Evolutionary conservation across 2,329 filamentous ascomycete genomes (phyloP).

Genomic region (Elsinoe batatas): DNA sequence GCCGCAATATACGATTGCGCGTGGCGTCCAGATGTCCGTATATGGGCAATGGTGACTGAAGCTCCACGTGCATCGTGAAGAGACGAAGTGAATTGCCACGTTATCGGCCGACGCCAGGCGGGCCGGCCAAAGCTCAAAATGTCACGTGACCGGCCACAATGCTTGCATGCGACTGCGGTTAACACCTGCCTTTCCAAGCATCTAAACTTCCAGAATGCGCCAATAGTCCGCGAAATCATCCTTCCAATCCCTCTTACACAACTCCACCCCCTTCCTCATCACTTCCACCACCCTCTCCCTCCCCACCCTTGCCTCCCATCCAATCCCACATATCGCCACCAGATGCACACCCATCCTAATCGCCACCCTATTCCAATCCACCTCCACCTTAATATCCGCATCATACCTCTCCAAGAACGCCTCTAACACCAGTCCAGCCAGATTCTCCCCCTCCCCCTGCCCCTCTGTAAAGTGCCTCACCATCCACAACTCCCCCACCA

Average conservation of each 20-base stretch:
- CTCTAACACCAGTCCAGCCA: neutral
- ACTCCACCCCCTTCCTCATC: neutral
- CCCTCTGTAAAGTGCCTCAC: neutral
- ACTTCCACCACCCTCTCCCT: neutral
- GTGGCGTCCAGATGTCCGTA: too few species aligned
- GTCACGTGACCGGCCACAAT: too few species aligned
- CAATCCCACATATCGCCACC: neutral
- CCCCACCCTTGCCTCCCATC: neutral
- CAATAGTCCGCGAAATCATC: neutral
- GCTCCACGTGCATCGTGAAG: too few species aligned
- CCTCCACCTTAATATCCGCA: neutral
- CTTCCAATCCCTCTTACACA: neutral
- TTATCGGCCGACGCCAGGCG: too few species aligned
- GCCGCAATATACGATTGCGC: too few species aligned
- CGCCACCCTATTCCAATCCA: neutral
- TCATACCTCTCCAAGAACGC: neutral
- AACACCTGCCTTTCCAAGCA: too few species aligned
- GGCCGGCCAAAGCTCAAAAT: too few species aligned
- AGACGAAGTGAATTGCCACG: too few species aligned
- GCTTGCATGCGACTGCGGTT: too few species aligned
- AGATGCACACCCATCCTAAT: neutral
- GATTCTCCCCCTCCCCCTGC: neutral
- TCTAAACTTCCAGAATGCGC: neutral
- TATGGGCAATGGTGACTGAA: too few species aligned
- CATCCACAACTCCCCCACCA: constrained; percentile 5